phyloP scores from a whole-genome alignment of 345 rosid genomes.

The Murraya paniculata region DNA sequence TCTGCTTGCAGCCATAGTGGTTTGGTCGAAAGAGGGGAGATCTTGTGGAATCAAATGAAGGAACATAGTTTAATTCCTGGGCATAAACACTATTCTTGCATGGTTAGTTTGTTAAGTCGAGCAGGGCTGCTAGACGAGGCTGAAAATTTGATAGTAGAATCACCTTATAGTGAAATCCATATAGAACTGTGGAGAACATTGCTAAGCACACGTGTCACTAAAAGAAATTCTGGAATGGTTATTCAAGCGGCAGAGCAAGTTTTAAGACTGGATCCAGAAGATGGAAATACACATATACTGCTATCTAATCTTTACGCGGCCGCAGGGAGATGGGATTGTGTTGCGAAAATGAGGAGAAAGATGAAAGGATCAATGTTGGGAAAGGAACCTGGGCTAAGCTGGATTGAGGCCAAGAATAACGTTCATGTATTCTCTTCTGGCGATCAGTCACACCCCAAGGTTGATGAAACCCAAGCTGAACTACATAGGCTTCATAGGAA shows the following conservation, averaged over 20 bases:
- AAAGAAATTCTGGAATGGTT: constrained; percentile 51
- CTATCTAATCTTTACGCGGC: constrained; percentile 76
- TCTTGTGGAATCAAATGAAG: constrained; percentile 65
- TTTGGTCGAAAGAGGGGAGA: constrained; percentile 54
- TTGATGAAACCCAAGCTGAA: constrained; percentile 43
- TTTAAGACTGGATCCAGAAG: constrained; percentile 52
- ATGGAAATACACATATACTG: constrained; percentile 55
- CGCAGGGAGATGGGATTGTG: constrained; percentile 62
- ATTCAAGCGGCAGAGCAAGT: constrained; percentile 61
- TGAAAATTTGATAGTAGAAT: constrained; percentile 41
- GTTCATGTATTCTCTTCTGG: constrained; percentile 59
- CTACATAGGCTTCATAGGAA: constrained; percentile 40
- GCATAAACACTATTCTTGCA: constrained; percentile 80
- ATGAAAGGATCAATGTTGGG: constrained; percentile 50
- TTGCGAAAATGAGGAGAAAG: constrained; percentile 58
- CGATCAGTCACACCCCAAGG: constrained; percentile 44
- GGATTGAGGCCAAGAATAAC: constrained; percentile 61
- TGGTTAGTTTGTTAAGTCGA: constrained; percentile 72
- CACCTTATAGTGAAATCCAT: constrained; percentile 34
- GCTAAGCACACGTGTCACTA: constrained; percentile 63
- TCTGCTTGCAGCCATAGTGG: constrained; percentile 82
- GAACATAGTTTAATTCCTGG: constrained; percentile 46
- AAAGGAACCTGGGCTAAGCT: constrained; percentile 79
- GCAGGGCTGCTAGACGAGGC: constrained; percentile 73
- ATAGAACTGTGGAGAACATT: constrained; percentile 79